These are phyloP conservation scores for Oropetium thomaeum DNA, from an alignment of 176 grass and related monocot species.

Conservation along the genomic window DNA sequence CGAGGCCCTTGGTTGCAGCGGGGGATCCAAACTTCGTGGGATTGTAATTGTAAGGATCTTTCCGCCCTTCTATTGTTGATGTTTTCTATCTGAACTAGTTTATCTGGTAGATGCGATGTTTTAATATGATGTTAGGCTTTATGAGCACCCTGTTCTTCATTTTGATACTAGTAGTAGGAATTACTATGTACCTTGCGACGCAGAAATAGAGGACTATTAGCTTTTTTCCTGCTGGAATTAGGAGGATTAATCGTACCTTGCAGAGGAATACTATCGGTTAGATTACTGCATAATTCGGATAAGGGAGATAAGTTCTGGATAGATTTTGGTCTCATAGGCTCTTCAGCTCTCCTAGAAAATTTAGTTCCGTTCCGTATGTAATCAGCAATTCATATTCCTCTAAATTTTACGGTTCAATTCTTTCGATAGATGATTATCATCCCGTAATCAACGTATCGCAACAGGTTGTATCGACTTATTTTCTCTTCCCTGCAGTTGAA, in stretches of 20 bases:
- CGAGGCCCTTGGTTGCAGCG: slow-evolving; percentile 1
- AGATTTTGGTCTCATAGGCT: neutral
- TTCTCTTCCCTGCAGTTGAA: slow-evolving; percentile 8
- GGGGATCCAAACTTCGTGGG: neutral
- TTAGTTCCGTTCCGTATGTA: neutral
- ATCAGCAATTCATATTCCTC: neutral
- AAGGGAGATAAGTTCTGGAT: neutral
- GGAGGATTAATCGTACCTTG: neutral
- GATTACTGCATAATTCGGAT: neutral
- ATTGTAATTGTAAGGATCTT: slow-evolving; percentile 42
- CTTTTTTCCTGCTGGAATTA: neutral
- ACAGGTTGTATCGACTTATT: neutral
- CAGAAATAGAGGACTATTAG: neutral
- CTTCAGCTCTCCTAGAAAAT: neutral
- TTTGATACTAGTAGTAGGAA: neutral
- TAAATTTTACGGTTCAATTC: neutral
- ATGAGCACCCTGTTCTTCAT: neutral
- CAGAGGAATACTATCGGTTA: neutral
- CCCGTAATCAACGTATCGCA: neutral
- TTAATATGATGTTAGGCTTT: neutral
- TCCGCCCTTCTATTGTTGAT: neutral
- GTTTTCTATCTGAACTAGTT: neutral
- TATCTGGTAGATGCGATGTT: neutral
- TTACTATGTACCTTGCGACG: neutral
- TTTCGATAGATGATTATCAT: neutral